These are phyloP conservation scores for Hypoxylon lenormandii DNA, from an alignment of 495 filamentous ascomycete genomes.

Conservation along the genomic window DNA sequence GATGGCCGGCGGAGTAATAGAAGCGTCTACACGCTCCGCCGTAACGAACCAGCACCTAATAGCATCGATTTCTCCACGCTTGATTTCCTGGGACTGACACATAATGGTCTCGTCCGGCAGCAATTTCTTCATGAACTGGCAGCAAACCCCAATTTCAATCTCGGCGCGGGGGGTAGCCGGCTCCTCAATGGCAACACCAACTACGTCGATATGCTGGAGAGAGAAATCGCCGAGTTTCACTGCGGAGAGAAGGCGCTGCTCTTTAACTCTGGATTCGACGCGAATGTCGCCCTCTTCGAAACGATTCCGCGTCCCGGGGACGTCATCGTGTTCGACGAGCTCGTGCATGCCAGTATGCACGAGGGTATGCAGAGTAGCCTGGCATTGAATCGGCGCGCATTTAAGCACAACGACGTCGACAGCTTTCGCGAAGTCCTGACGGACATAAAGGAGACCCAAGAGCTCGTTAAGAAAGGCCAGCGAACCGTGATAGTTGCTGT, in stretches of 20 bases:
- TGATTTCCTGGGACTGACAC: slow-evolving; percentile 58
- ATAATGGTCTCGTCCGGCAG: slow-evolving; percentile 38
- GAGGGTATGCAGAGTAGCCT: slow-evolving; percentile 71
- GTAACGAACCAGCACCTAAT: slow-evolving; percentile 18
- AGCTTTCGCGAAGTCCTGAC: slow-evolving; percentile 59
- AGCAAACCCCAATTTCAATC: slow-evolving; percentile 31
- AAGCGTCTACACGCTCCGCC: slow-evolving; percentile 17
- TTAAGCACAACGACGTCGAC: slow-evolving; percentile 67
- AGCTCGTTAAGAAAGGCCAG: slow-evolving; percentile 49
- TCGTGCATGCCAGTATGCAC: slow-evolving; percentile 73
- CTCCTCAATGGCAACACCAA: slow-evolving; percentile 68
- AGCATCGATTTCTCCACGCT: slow-evolving; percentile 60
- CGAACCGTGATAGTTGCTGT: slow-evolving; percentile 63
- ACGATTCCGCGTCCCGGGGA: slow-evolving; percentile 70
- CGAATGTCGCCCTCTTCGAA: slow-evolving; percentile 68
- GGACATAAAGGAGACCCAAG: slow-evolving; percentile 48
- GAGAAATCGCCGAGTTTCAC: slow-evolving; percentile 70
- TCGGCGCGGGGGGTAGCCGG: slow-evolving; percentile 58
- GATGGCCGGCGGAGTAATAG: slow-evolving; percentile 42
- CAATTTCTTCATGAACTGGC: slow-evolving; percentile 55
- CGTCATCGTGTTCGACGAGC: slow-evolving; percentile 71
- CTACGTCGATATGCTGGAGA: slow-evolving; percentile 69
- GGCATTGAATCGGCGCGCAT: slow-evolving; percentile 58
- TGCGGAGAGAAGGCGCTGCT: slow-evolving; percentile 65
- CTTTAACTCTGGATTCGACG: slow-evolving; percentile 72